Percentiles rank a stretch among this genome's conserved stretches.
Conservation (phyloP, 2,329 filamentous ascomycete species). For the Neonectria punicea region DNA sequence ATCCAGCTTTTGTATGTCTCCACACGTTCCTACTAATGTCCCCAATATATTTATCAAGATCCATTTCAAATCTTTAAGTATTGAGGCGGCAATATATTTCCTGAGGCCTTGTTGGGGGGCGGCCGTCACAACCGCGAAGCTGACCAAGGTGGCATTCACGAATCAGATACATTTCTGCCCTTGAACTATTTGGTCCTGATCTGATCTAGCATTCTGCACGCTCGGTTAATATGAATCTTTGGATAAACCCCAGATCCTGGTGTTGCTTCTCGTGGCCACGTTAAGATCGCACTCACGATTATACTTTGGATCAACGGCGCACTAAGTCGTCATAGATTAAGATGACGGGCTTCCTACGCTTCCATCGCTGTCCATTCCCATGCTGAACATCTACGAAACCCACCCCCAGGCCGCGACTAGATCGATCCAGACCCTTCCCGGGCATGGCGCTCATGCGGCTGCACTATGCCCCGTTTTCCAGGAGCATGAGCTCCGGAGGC, state of each 20-base stretch:
- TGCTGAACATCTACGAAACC: not conserved
- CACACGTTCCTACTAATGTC: no score
- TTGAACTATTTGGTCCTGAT: not conserved
- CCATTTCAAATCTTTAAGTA: no score
- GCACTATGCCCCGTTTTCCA: not conserved
- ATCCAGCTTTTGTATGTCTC: no score
- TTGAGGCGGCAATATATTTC: no score
- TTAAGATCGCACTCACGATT: not conserved
- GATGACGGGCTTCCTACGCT: not conserved
- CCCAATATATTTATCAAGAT: no score
- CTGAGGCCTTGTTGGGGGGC: no score
- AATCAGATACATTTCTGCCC: no score
- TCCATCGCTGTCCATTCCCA: not conserved
- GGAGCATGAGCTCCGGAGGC: slow-evolving; percentile 18
- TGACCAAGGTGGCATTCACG: no score
- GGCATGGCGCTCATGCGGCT: slow-evolving; percentile 1
- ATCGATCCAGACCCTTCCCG: slow-evolving; percentile 12
- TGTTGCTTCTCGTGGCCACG: not conserved
- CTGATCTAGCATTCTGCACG: not conserved
- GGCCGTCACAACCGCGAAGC: no score
- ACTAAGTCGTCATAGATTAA: not conserved
- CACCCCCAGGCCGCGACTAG: not conserved
- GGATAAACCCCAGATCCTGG: not conserved
- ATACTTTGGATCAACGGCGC: not conserved
- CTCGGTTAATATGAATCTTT: not conserved